phyloP scores from a whole-genome alignment of 371 early-diverging fungal genomes.

The Basidiobolus meristosporus region DNA sequence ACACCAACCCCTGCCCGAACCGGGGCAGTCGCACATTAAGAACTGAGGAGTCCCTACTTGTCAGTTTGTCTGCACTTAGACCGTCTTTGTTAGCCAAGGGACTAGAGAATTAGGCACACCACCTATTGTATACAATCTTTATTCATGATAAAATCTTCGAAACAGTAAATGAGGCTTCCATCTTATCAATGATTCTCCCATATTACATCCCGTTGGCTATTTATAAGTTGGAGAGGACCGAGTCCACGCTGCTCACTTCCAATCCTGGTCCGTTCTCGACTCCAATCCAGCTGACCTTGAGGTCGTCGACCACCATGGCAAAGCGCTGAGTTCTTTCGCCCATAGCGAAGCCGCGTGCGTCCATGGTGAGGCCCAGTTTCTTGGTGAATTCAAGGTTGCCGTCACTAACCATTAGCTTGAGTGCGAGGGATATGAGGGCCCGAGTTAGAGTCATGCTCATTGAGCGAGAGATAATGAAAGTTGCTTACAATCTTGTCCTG shows the following conservation, averaged over 20 bases:
- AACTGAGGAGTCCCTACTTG: slow-evolving; percentile 19
- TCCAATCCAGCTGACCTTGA: slow-evolving; percentile 47
- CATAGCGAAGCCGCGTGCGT: no score
- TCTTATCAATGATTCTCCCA: no score
- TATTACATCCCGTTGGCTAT: no score
- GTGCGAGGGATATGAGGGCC: no score
- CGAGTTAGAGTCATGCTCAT: no score
- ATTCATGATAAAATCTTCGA: no score
- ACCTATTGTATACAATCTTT: no score
- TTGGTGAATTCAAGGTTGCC: slow-evolving; percentile 39
- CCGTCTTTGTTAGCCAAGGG: slow-evolving; percentile 4
- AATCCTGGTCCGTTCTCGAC: slow-evolving; percentile 24
- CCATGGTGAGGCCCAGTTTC: slow-evolving; percentile 38
- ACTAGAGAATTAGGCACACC: not conserved
- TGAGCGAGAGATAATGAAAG: no score
- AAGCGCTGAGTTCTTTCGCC: slow-evolving; percentile 47
- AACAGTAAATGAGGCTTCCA: no score
- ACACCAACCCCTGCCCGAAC: slow-evolving; percentile 31
- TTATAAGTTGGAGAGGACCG: not conserved
- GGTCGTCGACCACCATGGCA: slow-evolving; percentile 50
- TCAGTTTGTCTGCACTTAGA: slow-evolving; percentile 6
- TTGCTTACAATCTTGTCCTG: slow-evolving; percentile 11
- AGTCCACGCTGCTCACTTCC: not conserved
- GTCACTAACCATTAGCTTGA: slow-evolving; percentile 47
- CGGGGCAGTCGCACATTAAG: slow-evolving; percentile 45